Evolutionary conservation across 495 filamentous ascomycete species (phyloP).

Genomic region (Haplographium delicatum): DNA sequence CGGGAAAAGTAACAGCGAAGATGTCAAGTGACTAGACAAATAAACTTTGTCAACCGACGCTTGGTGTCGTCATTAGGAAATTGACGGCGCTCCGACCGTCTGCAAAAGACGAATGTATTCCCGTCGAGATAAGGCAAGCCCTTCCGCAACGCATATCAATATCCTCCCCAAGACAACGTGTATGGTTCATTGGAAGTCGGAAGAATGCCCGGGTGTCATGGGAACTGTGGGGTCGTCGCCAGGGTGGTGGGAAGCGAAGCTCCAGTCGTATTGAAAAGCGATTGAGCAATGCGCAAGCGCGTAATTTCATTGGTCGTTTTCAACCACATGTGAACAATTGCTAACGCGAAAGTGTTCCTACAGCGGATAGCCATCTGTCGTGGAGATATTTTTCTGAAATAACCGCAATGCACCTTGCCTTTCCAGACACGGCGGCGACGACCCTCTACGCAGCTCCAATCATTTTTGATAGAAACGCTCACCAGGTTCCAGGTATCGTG

Average conservation of each 20-base stretch:
- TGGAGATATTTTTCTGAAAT: constrained; percentile 59
- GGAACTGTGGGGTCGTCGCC: not conserved
- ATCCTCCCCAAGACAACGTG: not conserved
- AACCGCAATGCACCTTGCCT: constrained; percentile 49
- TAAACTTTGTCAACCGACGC: too few relatives aligned
- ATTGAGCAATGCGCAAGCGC: not conserved
- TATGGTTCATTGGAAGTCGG: not conserved
- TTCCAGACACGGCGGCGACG: constrained; percentile 48
- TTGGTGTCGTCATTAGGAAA: too few relatives aligned
- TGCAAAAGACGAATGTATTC: too few relatives aligned
- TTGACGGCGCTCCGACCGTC: too few relatives aligned
- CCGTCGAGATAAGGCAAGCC: not conserved
- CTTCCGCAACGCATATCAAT: not conserved
- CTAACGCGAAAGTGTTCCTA: constrained; percentile 21
- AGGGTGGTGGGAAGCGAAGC: not conserved
- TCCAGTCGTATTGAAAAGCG: not conserved
- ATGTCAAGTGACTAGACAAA: too few relatives aligned
- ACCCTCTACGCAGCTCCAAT: constrained; percentile 63
- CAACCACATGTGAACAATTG: not conserved
- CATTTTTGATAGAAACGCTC: constrained; percentile 66
- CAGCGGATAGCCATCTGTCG: constrained; percentile 65
- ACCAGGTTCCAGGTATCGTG: constrained; percentile 57
- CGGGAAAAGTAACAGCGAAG: too few relatives aligned
- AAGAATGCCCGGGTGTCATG: not conserved
- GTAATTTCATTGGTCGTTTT: not conserved